Base-by-base conservation (phyloP, 2,329 filamentous ascomycete species). In the Paradendryphiella salina region DNA sequence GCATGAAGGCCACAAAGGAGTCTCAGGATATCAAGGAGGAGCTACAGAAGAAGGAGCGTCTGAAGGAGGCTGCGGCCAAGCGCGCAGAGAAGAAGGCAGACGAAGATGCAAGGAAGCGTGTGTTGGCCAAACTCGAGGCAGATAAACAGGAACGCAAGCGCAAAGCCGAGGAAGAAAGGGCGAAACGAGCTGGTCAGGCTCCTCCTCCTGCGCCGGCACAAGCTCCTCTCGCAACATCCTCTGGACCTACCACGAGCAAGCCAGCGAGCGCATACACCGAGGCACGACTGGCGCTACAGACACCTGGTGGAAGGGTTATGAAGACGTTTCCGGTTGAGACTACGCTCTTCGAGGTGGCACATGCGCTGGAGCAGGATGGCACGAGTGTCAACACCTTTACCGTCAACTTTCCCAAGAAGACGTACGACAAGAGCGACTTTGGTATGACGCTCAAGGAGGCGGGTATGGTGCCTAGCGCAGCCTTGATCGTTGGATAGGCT, bases 371-470 rank as follows among this genome's bases (percentile, higher is more conserved):
- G 41, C 90, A 96, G 56, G 85, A 83, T 41, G 90, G 88, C 0
- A 73, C 83, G 4, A 75, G 84, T 2, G 87, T 95, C 11, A 82
- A 79, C 18, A 90, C 85, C 63, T 96, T 99, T 70, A 85, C 87
- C 1, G 88, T 87, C 63, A 96, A 86, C 15, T 97, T 95, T 65
- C 94, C 94, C 0, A 85, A 84, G 67, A 96, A 96, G 79, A 83
- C 85, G 0, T 97, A 88, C 58, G 76, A 81, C 56, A 67, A 15
- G 72, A 79, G 57, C 61, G 94, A 96, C 71, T 91, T 96, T 66
- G 89, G 89, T 29, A 87, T 94, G 81, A 94, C 92, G 4, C 75
- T 99, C 48, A 95, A 95, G 76, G 94, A 99, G 75, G 88, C 93
- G 13, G 93, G 92, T 0, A 76, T 96, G 54, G 86, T 93, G 3